Evolutionary conservation across 768 basidiomycete species (phyloP).

Genomic region (Bullera alba): DNA sequence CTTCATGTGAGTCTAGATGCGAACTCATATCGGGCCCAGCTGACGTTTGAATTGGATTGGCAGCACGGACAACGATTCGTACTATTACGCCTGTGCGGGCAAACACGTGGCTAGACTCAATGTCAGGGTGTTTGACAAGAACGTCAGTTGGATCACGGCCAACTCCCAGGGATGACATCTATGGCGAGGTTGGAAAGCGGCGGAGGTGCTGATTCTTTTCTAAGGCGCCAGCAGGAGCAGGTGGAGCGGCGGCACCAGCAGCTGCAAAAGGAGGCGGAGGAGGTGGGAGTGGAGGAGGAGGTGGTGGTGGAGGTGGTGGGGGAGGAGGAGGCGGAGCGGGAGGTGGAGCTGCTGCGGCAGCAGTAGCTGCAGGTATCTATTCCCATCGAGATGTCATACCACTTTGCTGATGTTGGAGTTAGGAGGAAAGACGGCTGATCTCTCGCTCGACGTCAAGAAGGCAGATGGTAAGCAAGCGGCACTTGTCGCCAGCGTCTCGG

Average conservation of each 20-base stretch:
- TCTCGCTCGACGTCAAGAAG: not conserved
- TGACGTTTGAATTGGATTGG: not conserved
- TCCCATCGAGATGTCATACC: no score
- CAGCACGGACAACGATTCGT: slow-evolving; percentile 44
- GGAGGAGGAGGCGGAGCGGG: slow-evolving; percentile 3
- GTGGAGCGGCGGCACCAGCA: not conserved
- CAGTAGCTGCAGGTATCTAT: slow-evolving; percentile 8
- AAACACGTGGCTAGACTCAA: slow-evolving; percentile 39
- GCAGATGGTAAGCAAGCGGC: slow-evolving; percentile 7
- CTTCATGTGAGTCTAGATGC: slow-evolving; percentile 36
- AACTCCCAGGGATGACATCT: not conserved
- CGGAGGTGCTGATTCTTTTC: not conserved
- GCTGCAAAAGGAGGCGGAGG: not conserved
- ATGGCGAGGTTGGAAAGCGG: not conserved
- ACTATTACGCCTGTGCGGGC: slow-evolving; percentile 42
- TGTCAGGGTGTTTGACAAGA: slow-evolving; percentile 39
- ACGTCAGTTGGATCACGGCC: slow-evolving; percentile 30
- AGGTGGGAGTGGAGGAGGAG: slow-evolving; percentile 6
- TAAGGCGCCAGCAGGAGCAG: not conserved
- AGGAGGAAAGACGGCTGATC: slow-evolving; percentile 23
- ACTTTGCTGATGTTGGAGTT: no score
- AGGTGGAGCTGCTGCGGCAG: not conserved
- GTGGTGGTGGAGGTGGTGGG: slow-evolving; percentile 4
- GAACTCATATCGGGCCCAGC: not conserved
- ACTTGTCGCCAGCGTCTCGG: slow-evolving; percentile 21